Percentiles rank a stretch among this genome's conserved stretches.
Conservation (phyloP, 176 grass and related monocot genomes). For the Alloteropsis semialata region DNA sequence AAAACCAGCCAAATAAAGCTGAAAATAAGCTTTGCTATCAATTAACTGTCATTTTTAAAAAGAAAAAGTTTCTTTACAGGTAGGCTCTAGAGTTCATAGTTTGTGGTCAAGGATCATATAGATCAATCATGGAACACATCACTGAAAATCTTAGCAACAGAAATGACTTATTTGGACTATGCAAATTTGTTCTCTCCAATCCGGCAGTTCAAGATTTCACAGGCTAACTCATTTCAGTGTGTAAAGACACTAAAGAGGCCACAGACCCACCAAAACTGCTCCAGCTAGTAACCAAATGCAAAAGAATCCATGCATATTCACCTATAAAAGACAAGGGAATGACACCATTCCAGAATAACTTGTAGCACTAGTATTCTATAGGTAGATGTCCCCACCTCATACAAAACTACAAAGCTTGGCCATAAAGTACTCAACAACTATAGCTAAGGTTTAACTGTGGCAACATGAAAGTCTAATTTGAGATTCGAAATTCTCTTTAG, state of each 20-base stretch:
- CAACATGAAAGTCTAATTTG: not conserved
- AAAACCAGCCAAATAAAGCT: not conserved
- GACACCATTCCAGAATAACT: slow-evolving; percentile 5
- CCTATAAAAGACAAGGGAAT: slow-evolving; percentile 18
- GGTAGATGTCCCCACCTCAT: slow-evolving; percentile 23
- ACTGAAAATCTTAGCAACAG: not conserved
- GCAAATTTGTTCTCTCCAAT: not conserved
- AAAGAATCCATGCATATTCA: slow-evolving; percentile 18
- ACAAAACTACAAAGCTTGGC: not conserved
- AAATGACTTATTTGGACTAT: not conserved
- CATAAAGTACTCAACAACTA: slow-evolving; percentile 10
- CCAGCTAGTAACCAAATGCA: slow-evolving; percentile 15
- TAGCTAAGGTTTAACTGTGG: not conserved
- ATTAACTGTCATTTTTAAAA: slow-evolving; percentile 7
- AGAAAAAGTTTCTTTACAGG: not conserved
- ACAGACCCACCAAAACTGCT: slow-evolving; percentile 4
- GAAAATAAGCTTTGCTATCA: not conserved
- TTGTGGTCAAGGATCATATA: not conserved
- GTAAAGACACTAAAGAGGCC: not conserved
- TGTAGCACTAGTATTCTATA: not conserved
- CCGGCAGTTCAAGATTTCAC: slow-evolving; percentile 3
- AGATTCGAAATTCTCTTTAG: not conserved
- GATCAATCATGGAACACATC: not conserved
- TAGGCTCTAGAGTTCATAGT: not conserved
- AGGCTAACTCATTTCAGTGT: not conserved